Conservation (phyloP, 1,139 yeast species). For the Casaregolazyma lundiana region DNA sequence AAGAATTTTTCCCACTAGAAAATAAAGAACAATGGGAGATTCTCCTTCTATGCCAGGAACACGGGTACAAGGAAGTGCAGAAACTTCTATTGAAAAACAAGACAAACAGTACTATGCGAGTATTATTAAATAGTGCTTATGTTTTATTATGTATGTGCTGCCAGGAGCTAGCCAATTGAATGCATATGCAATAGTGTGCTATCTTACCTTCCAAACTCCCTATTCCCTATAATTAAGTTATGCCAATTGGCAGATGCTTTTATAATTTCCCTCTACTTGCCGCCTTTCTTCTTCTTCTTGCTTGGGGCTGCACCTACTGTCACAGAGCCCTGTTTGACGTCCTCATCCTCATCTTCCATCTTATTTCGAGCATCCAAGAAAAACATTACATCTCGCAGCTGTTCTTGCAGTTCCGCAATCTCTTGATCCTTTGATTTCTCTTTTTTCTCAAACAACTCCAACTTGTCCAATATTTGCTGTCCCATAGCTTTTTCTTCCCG, state of each 20-base stretch:
- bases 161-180: too few species aligned
- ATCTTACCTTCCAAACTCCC: too few species aligned
- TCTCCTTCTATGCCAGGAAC: too few species aligned
- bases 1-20: neutral
- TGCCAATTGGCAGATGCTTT: neutral
- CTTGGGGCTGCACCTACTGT: conserved; percentile 30
- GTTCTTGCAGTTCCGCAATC: conserved; percentile 47
- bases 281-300: conserved; percentile 14
- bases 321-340: conserved; percentile 63
- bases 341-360: conserved; percentile 64
- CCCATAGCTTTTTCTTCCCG: conserved; percentile 50
- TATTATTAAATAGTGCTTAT: too few species aligned
- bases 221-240: too few species aligned
- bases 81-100: too few species aligned
- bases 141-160: too few species aligned
- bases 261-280: neutral
- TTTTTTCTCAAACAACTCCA: conserved; percentile 45
- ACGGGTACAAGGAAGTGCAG: too few species aligned
- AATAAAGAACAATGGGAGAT: neutral
- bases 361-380: conserved; percentile 70
- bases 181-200: too few species aligned
- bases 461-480: conserved; percentile 52
- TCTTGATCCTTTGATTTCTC: conserved; percentile 47
- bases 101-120: too few species aligned
- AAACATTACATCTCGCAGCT: conserved; percentile 77